Evolutionary conservation across 2,329 filamentous ascomycete species (phyloP).

Genomic region (Neofusicoccum sp.): DNA sequence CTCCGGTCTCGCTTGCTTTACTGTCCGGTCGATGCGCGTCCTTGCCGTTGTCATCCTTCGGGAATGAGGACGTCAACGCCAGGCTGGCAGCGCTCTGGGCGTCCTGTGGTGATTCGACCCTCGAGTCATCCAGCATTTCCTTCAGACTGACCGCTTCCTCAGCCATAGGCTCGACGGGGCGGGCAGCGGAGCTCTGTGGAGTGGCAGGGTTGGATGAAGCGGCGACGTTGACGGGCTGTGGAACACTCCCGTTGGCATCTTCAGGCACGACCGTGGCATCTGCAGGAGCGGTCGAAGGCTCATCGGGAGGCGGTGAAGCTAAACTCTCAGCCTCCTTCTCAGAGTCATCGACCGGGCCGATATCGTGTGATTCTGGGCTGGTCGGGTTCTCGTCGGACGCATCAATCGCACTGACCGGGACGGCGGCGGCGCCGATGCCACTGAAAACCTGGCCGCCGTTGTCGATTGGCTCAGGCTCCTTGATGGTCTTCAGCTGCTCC

Average conservation of each 20-base stretch:
- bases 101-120: background rate
- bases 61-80: background rate
- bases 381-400: background rate
- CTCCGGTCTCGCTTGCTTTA: background rate
- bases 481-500: conserved; percentile 1
- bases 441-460: background rate
- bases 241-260: background rate
- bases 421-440: background rate
- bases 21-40: background rate
- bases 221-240: background rate
- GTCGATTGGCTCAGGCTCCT: background rate
- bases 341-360: background rate
- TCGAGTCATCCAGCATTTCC: background rate
- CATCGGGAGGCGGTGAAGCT: background rate
- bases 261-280: background rate
- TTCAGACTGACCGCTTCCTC: background rate
- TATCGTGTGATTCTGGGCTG: background rate
- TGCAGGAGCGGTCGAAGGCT: background rate
- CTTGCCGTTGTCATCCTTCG: background rate
- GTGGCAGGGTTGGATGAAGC: background rate
- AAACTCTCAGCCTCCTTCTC: background rate
- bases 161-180: background rate
- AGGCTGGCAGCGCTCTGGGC: background rate
- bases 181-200: background rate
- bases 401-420: background rate